Evolutionary conservation across 768 basidiomycete genomes (phyloP).

Genomic region (Psilocybe azurescens): DNA sequence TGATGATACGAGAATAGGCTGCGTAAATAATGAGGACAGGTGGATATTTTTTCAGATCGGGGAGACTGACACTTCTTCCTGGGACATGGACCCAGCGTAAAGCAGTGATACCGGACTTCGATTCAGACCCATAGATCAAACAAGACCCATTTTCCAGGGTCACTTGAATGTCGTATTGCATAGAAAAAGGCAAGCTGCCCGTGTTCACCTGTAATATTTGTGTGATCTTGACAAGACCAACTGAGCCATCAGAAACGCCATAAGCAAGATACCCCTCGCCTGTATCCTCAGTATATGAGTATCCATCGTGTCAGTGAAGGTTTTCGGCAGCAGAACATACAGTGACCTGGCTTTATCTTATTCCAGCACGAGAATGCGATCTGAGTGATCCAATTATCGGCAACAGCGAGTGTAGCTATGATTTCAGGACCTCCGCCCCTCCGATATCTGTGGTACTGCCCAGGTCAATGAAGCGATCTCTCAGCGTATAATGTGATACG

Average conservation of each 20-base stretch:
- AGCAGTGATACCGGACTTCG: conserved; percentile 52
- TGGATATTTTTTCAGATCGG: background rate
- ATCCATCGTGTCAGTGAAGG: background rate
- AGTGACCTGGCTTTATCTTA: conserved; percentile 32
- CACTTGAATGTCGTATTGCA: conserved; percentile 39
- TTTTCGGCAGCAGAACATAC: conserved; percentile 33
- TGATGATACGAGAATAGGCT: conserved; percentile 64
- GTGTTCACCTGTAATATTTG: conserved; percentile 45
- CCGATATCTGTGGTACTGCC: conserved; percentile 17
- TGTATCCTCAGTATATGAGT: conserved; percentile 29
- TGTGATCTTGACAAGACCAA: conserved; percentile 58
- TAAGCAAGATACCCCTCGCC: conserved; percentile 66
- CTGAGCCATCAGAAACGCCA: conserved; percentile 59
- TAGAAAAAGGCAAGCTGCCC: conserved; percentile 31
- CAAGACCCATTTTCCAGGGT: conserved; percentile 32
- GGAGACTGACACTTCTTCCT: conserved; percentile 41
- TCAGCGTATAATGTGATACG: background rate
- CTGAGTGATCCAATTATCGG: conserved; percentile 68
- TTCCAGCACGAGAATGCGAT: conserved; percentile 67
- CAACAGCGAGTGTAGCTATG: conserved; percentile 46
- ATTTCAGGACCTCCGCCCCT: conserved; percentile 30
- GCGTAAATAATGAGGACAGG: background rate
- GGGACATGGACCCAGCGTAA: conserved; percentile 59
- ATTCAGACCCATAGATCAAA: conserved; percentile 35
- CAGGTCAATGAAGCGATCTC: background rate